Evolutionary conservation across 768 basidiomycete species (phyloP).

Genomic region (Amanita brunnescens): DNA sequence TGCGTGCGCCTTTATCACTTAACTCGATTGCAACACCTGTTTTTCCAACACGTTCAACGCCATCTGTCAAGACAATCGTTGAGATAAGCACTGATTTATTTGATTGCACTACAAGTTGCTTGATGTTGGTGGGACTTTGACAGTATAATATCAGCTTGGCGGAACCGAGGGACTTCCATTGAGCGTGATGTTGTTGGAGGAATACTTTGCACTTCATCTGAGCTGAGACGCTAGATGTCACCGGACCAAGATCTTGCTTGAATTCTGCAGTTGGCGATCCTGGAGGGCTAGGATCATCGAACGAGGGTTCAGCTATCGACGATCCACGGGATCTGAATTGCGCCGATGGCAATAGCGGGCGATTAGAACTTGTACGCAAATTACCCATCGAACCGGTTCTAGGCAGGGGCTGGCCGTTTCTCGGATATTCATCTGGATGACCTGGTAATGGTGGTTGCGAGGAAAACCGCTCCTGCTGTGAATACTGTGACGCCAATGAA

Average conservation of each 20-base stretch:
- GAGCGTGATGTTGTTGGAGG: slow-evolving; percentile 89
- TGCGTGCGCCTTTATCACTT: slow-evolving; percentile 83
- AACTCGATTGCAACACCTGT: slow-evolving; percentile 96
- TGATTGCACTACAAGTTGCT: slow-evolving; percentile 92
- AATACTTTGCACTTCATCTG: slow-evolving; percentile 99
- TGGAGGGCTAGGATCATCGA: slow-evolving; percentile 75
- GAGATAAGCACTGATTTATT: slow-evolving; percentile 80
- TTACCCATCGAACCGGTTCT: slow-evolving; percentile 31
- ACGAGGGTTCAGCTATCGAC: slow-evolving; percentile 43
- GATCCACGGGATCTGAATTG: slow-evolving; percentile 42
- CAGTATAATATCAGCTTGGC: slow-evolving; percentile 83
- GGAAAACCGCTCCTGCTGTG: slow-evolving; percentile 31
- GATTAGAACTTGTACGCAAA: slow-evolving; percentile 34
- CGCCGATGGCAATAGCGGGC: slow-evolving; percentile 56
- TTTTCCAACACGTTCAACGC: slow-evolving; percentile 97
- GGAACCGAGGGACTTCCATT: slow-evolving; percentile 93
- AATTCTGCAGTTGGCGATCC: slow-evolving; percentile 63
- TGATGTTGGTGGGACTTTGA: slow-evolving; percentile 79
- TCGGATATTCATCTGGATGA: slow-evolving; percentile 23
- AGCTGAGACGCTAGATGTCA: slow-evolving; percentile 69
- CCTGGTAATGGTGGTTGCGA: slow-evolving; percentile 35
- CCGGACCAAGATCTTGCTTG: slow-evolving; percentile 49
- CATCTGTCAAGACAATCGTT: slow-evolving; percentile 92
- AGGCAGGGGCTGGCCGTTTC: slow-evolving; percentile 22
- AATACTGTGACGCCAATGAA: slow-evolving; percentile 45